A percentile compares a stretch with the other conserved stretches of the same genome.
Evolutionary conservation across 179 eudicot genomes (phyloP).

Genomic region (Drosera spatulata): DNA sequence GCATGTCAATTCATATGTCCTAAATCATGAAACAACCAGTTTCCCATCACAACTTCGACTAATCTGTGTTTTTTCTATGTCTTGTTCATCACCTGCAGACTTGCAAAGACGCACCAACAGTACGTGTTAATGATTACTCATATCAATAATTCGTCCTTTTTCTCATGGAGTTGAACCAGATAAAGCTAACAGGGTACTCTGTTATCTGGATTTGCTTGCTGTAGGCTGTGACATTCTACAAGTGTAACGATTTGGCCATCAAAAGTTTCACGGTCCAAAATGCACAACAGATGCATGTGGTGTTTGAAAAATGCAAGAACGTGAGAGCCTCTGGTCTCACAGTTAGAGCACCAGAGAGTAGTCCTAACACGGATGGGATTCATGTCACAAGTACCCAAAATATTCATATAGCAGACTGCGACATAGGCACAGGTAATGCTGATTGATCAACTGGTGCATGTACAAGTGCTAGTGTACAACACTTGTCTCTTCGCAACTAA

Average conservation of each 20-base stretch:
- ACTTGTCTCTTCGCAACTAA: not conserved
- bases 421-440: slow-evolving; percentile 45
- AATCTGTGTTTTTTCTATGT: too few species aligned
- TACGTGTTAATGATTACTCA: too few species aligned
- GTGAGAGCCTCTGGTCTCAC: slow-evolving; percentile 12
- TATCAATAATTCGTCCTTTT: too few species aligned
- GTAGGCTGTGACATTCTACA: slow-evolving; percentile 18
- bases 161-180: too few species aligned
- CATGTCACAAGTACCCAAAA: slow-evolving; percentile 21
- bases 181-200: not conserved
- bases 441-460: not conserved
- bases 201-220: not conserved
- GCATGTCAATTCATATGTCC: too few species aligned
- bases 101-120: too few species aligned
- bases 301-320: slow-evolving; percentile 7
- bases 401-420: slow-evolving; percentile 10
- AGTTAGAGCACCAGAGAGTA: slow-evolving; percentile 32
- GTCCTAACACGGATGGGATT: slow-evolving; percentile 88
- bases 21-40: too few species aligned
- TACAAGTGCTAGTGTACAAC: too few species aligned
- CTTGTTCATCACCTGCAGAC: too few species aligned
- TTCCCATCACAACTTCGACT: too few species aligned
- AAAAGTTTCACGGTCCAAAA: slow-evolving; percentile 14
- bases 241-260: slow-evolving; percentile 13
- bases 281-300: slow-evolving; percentile 23